Percentiles rank a stretch among this genome's conserved stretches.
Evolutionary conservation across 768 basidiomycete species (phyloP).

Genomic region (Lactifluus pinguis): DNA sequence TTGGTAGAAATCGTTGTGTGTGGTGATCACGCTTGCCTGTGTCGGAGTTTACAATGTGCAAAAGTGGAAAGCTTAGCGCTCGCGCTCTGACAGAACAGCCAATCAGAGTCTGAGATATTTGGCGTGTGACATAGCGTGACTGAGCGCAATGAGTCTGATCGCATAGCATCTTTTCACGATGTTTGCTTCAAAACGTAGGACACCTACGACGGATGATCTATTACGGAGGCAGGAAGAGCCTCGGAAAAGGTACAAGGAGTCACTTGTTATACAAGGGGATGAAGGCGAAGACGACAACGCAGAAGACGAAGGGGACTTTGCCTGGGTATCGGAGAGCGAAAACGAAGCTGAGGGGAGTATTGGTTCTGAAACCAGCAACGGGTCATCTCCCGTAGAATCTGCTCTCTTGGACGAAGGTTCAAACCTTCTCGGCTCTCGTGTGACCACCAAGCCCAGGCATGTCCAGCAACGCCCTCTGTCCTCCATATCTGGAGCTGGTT

Average conservation of each 20-base stretch:
- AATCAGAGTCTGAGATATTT: too few relatives aligned
- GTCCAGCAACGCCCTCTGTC: constrained; percentile 9
- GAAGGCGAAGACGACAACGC: constrained; percentile 17
- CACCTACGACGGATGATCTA: constrained; percentile 29
- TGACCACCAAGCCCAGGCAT: constrained; percentile 17
- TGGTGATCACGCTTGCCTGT: too few relatives aligned
- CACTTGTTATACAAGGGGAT: constrained; percentile 19
- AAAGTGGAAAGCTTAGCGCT: too few relatives aligned
- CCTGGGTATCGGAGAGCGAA: background rate
- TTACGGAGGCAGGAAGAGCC: constrained; percentile 29
- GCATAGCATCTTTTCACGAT: constrained; percentile 6
- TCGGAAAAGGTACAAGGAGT: constrained; percentile 13
- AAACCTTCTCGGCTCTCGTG: constrained; percentile 19
- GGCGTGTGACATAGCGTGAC: too few relatives aligned
- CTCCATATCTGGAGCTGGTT: background rate
- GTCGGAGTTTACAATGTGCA: too few relatives aligned
- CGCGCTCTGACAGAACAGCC: too few relatives aligned
- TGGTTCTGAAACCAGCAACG: background rate
- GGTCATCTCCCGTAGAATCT: background rate
- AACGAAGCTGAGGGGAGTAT: constrained; percentile 3
- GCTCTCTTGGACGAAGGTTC: background rate
- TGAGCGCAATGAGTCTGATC: too few relatives aligned
- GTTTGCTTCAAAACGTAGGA: constrained; percentile 25
- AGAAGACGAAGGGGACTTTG: constrained; percentile 1
- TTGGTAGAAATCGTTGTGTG: too few relatives aligned